A percentile compares a stretch with the other conserved stretches of the same genome.
Evolutionary conservation across 2,329 filamentous ascomycete genomes (phyloP).

Genomic region (Ceratocystis cacaofunesta): DNA sequence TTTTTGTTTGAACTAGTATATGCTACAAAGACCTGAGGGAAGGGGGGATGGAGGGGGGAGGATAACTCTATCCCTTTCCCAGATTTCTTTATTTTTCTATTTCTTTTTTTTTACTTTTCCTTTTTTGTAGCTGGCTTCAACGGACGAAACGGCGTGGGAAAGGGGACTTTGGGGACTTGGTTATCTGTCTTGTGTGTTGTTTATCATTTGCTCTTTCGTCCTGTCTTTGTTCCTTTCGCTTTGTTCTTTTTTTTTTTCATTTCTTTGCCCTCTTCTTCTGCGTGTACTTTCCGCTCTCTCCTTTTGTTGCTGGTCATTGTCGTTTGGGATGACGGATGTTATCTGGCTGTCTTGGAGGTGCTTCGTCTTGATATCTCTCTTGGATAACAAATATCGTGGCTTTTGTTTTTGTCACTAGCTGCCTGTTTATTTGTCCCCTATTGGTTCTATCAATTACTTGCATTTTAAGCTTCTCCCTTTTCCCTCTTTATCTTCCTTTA

Average conservation of each 20-base stretch:
- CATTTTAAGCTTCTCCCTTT: background rate
- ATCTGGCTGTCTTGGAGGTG: conserved; percentile 4
- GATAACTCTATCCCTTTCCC: conserved; percentile 4
- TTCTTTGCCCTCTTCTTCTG: background rate
- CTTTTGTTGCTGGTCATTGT: background rate
- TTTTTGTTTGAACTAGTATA: background rate
- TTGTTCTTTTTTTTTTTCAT: background rate
- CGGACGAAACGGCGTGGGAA: background rate
- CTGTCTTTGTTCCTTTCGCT: background rate
- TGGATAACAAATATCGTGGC: conserved; percentile 4
- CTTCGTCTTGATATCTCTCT: conserved; percentile 4
- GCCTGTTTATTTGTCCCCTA: background rate
- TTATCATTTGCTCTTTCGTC: background rate
- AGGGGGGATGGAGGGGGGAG: background rate
- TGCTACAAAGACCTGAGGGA: background rate
- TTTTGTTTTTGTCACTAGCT: background rate
- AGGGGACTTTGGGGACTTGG: background rate
- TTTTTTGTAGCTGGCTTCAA: background rate
- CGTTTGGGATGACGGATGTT: background rate
- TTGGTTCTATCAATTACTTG: background rate
- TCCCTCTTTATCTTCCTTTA: background rate
- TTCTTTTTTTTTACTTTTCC: background rate
- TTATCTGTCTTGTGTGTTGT: background rate
- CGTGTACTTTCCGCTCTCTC: background rate
- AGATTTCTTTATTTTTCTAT: conserved; percentile 1